phyloP scores from a whole-genome alignment of 2,329 filamentous ascomycete species.

The Colletotrichum sp. region DNA sequence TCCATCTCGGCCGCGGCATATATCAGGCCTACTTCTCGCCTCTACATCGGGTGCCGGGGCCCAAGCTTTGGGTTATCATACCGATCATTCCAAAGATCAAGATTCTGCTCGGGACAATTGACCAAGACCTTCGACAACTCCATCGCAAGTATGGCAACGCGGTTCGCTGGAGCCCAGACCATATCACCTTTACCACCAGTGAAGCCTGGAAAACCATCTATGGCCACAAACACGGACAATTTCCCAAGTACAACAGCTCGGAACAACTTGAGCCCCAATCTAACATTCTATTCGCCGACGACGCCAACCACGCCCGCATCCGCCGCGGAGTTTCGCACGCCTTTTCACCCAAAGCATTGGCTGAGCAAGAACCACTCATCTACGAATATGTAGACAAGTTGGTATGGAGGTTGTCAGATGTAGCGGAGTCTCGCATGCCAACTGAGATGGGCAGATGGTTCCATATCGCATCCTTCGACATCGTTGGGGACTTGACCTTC shows the following conservation, averaged over 20 bases:
- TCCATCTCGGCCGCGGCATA: not conserved
- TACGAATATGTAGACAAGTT: conserved; percentile 28
- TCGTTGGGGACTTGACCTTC: conserved; percentile 33
- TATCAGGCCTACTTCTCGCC: not conserved
- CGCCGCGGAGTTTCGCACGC: conserved; percentile 26
- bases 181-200: conserved; percentile 45
- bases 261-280: not conserved
- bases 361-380: conserved; percentile 32
- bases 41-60: not conserved
- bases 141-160: conserved; percentile 46
- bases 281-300: not conserved
- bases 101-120: not conserved
- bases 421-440: not conserved
- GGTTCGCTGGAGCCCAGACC: conserved; percentile 49
- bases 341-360: conserved; percentile 31
- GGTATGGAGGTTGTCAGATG: conserved; percentile 21
- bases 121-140: conserved; percentile 28
- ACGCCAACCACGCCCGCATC: not conserved
- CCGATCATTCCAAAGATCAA: not conserved
- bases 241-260: not conserved
- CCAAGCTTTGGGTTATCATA: not conserved
- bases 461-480: conserved; percentile 29
- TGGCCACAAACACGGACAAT: not conserved
- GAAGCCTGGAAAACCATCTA: conserved; percentile 42
- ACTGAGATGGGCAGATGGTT: not conserved